A percentile compares a stretch with the other conserved stretches of the same genome.
These are phyloP conservation scores for Filosporella fistucella DNA, from an alignment of 495 filamentous ascomycete genomes.

Conservation along the genomic window DNA sequence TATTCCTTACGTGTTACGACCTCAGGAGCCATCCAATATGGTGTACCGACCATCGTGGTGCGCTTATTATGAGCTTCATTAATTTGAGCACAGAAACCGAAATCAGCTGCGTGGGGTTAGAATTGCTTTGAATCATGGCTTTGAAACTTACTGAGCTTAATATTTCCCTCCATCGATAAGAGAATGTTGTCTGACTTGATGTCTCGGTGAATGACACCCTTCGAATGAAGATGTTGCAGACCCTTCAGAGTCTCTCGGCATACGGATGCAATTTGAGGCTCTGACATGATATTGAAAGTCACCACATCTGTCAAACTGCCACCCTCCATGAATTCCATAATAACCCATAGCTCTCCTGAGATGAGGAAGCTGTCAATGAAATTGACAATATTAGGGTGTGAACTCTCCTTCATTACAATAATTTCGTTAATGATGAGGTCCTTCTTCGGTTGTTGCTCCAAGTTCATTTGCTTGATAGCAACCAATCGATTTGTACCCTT, in stretches of 20 bases:
- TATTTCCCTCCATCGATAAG: slow-evolving; percentile 90
- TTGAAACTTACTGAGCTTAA: slow-evolving; percentile 82
- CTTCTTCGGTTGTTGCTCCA: slow-evolving; percentile 98
- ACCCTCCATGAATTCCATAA: slow-evolving; percentile 99
- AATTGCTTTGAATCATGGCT: not conserved
- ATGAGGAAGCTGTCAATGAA: slow-evolving; percentile 96
- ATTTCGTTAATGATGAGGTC: slow-evolving; percentile 99
- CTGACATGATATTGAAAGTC: slow-evolving; percentile 97
- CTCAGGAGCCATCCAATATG: slow-evolving; percentile 99
- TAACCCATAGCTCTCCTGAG: slow-evolving; percentile 89
- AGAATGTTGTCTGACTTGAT: slow-evolving; percentile 99
- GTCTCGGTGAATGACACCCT: slow-evolving; percentile 95
- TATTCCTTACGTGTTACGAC: slow-evolving; percentile 97
- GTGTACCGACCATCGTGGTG: slow-evolving; percentile 98
- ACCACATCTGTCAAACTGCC: slow-evolving; percentile 97
- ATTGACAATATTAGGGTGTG: slow-evolving; percentile 97
- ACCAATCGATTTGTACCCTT: slow-evolving; percentile 78
- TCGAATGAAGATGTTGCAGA: slow-evolving; percentile 92
- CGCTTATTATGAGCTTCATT: slow-evolving; percentile 96
- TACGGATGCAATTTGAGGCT: slow-evolving; percentile 93
- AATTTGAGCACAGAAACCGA: slow-evolving; percentile 98
- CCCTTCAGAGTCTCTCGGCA: slow-evolving; percentile 91
- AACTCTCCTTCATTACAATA: slow-evolving; percentile 97
- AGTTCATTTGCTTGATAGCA: slow-evolving; percentile 99
- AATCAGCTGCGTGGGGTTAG: slow-evolving; percentile 65